Percentiles rank a stretch among this genome's conserved stretches.
phyloP scores from a whole-genome alignment of 2,329 filamentous ascomycete species.

The Elsinoe arachidis region DNA sequence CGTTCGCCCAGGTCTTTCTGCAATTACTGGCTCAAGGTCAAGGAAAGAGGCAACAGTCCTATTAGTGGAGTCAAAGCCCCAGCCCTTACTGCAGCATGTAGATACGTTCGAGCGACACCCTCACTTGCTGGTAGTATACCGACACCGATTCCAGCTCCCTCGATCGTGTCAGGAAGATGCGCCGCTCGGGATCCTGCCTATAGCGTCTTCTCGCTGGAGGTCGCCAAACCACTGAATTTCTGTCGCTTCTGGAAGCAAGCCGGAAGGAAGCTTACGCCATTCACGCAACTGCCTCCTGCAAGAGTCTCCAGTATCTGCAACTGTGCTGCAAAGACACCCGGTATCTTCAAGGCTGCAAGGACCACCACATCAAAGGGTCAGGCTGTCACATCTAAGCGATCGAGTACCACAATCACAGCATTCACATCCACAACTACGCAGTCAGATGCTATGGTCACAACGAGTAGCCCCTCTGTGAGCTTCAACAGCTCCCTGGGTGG shows the following conservation, averaged over 20 bases:
- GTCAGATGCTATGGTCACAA: background rate
- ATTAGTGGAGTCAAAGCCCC: background rate
- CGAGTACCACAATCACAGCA: background rate
- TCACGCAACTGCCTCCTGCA: background rate
- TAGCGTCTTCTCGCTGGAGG: background rate
- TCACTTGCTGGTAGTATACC: background rate
- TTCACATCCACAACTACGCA: background rate
- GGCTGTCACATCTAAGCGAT: background rate
- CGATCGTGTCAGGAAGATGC: background rate
- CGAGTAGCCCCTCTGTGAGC: background rate
- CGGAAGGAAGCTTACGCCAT: background rate
- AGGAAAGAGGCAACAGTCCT: background rate
- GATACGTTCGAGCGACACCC: background rate
- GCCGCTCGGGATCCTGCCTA: background rate
- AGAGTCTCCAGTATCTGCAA: conserved; percentile 7
- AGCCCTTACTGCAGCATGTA: background rate
- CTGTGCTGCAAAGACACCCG: background rate
- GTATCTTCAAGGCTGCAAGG: background rate
- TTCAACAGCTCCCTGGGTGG: background rate
- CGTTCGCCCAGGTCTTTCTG: background rate
- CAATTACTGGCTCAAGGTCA: background rate
- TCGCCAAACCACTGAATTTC: background rate
- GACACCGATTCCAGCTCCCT: background rate
- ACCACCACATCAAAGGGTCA: background rate
- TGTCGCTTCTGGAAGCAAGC: background rate